Conservation (phyloP, 352 stramenopile genomes). For the Phytophthora cryptogea region DNA sequence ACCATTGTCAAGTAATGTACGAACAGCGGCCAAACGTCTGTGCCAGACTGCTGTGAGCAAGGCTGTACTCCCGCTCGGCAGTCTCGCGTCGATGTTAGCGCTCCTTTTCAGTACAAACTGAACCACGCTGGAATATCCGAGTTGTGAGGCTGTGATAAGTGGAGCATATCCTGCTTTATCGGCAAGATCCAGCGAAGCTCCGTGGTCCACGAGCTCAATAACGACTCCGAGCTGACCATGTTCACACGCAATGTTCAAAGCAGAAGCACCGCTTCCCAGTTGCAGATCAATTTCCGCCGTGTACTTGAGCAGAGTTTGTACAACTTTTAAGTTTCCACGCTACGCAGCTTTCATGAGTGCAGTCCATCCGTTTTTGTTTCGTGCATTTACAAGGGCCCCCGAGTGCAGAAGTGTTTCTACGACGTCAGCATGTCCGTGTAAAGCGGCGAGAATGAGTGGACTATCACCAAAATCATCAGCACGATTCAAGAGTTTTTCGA, state of each 20-base stretch:
- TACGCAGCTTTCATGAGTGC: constrained; percentile 11
- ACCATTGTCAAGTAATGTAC: constrained; percentile 8
- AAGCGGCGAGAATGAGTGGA: no score
- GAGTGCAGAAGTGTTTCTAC: no score
- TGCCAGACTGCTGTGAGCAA: constrained; percentile 7
- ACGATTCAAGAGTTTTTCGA: no score
- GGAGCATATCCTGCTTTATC: constrained; percentile 18
- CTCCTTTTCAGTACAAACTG: constrained; percentile 6
- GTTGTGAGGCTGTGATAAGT: constrained; percentile 12
- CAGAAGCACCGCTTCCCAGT: constrained; percentile 5
- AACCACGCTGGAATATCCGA: constrained; percentile 12
- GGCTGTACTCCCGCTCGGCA: constrained; percentile 16
- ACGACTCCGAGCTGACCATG: constrained; percentile 8
- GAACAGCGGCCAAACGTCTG: constrained; percentile 10
- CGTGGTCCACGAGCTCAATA: constrained; percentile 3
- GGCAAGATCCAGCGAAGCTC: constrained; percentile 7
- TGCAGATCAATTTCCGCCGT: neutral
- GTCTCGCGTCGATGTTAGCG: constrained; percentile 1
- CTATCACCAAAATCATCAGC: no score
- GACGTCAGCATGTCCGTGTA: no score
- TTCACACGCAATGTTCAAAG: constrained; percentile 18
- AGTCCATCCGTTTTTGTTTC: neutral
- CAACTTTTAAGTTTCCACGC: neutral
- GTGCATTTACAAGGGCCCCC: neutral
- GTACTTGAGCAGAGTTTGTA: constrained; percentile 4